phyloP scores from a whole-genome alignment of 306 rosid genomes.

The Quercus cerris region DNA sequence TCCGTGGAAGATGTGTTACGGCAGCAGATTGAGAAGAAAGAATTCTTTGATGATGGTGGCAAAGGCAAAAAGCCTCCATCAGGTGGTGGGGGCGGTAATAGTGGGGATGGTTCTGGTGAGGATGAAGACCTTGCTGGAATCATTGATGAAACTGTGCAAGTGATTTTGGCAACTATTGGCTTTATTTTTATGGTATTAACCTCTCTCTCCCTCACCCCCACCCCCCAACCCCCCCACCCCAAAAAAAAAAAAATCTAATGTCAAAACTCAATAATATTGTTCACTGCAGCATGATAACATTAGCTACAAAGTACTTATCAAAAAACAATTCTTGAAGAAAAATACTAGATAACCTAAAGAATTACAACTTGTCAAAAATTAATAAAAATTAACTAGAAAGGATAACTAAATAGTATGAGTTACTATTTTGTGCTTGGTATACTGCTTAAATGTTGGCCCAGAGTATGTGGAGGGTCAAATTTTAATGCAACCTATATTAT shows the following conservation, averaged over 20 bases:
- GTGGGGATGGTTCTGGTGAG: slow-evolving; percentile 44
- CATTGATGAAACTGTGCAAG: slow-evolving; percentile 65
- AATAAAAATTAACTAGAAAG: too few relatives aligned
- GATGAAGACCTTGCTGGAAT: slow-evolving; percentile 49
- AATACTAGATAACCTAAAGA: too few relatives aligned
- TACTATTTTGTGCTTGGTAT: not conserved
- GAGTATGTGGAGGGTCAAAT: too few relatives aligned
- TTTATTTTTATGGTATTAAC: slow-evolving; percentile 62
- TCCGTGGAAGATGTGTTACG: slow-evolving; percentile 62
- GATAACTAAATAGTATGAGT: not conserved
- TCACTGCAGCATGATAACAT: too few relatives aligned
- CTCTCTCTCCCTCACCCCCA: not conserved
- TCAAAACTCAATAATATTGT: too few relatives aligned
- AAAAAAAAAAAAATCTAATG: not conserved
- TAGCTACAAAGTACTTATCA: too few relatives aligned
- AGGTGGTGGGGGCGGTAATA: slow-evolving; percentile 22
- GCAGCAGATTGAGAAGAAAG: slow-evolving; percentile 58
- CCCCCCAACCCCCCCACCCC: too few relatives aligned
- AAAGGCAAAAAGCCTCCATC: slow-evolving; percentile 41
- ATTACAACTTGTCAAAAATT: too few relatives aligned
- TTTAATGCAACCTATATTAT: not conserved
- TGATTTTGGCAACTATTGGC: slow-evolving; percentile 65
- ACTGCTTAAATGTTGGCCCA: not conserved
- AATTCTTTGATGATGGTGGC: slow-evolving; percentile 39
- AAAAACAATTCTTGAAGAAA: too few relatives aligned